Percentiles rank a stretch among this genome's conserved stretches.
Evolutionary conservation across 805 yeast genomes (phyloP).

Genomic region (Suhomyces vadensis): DNA sequence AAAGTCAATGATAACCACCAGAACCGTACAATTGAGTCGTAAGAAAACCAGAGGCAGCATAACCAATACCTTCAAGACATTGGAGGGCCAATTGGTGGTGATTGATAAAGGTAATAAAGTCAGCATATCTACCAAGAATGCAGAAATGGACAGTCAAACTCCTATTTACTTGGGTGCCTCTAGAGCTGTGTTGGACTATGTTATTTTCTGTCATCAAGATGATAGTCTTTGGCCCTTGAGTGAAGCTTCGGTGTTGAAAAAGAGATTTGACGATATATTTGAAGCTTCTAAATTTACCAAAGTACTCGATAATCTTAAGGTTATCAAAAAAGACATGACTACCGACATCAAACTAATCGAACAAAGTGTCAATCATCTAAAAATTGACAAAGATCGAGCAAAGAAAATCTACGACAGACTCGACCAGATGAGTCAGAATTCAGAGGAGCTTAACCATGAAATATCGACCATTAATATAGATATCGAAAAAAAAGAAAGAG

Average conservation of each 20-base stretch:
- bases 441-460: conserved; percentile 46
- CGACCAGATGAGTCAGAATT: conserved; percentile 40
- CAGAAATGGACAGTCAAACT: conserved; percentile 74
- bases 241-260: conserved; percentile 86
- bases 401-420: conserved; percentile 53
- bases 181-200: conserved; percentile 83
- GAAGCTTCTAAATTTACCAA: conserved; percentile 93
- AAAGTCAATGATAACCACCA: conserved; percentile 78
- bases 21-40: conserved; percentile 73
- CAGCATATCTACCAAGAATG: conserved; percentile 75
- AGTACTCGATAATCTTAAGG: conserved; percentile 78
- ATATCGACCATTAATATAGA: conserved; percentile 50
- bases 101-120: conserved; percentile 66
- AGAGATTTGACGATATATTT: conserved; percentile 93
- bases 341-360: conserved; percentile 73
- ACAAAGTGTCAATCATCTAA: conserved; percentile 75
- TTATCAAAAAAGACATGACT: conserved; percentile 72
- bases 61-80: conserved; percentile 71
- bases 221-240: conserved; percentile 95
- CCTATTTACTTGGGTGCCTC: conserved; percentile 88
- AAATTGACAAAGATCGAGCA: conserved; percentile 73
- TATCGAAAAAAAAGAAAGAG: conserved; percentile 53
- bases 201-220: conserved; percentile 96
- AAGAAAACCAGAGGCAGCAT: conserved; percentile 50
- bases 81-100: conserved; percentile 83